A percentile compares a stretch with the other conserved stretches of the same genome.
Conservation (phyloP, 306 rosid species). For the Comarum palustre region DNA sequence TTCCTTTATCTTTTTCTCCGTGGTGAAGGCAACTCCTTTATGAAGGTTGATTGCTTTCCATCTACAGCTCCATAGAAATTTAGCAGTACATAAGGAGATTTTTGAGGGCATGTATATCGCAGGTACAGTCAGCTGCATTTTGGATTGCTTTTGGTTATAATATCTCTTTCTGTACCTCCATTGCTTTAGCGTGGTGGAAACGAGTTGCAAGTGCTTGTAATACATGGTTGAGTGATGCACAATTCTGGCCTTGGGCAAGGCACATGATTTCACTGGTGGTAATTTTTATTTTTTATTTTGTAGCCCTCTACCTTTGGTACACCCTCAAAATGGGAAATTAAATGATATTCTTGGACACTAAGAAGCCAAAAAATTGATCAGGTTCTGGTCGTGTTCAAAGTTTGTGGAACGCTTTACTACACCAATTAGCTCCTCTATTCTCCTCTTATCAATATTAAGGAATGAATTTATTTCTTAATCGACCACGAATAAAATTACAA, state of each 20-base stretch:
- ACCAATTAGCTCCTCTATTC: too few relatives aligned
- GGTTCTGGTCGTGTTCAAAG: too few relatives aligned
- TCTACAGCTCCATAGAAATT: constrained; percentile 36
- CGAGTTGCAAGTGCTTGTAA: constrained; percentile 17
- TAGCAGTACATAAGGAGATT: constrained; percentile 44
- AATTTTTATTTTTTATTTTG: too few relatives aligned
- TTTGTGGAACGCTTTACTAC: too few relatives aligned
- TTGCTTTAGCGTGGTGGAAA: not conserved
- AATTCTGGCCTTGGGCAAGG: not conserved
- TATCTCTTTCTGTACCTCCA: not conserved
- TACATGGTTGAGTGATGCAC: constrained; percentile 3
- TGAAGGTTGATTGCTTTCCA: constrained; percentile 29
- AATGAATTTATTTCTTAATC: too few relatives aligned
- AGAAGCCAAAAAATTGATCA: too few relatives aligned
- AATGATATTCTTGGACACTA: too few relatives aligned
- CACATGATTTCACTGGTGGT: not conserved
- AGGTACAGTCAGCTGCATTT: constrained; percentile 31
- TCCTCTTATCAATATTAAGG: too few relatives aligned
- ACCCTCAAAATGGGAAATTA: too few relatives aligned
- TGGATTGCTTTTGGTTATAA: not conserved
- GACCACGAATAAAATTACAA: too few relatives aligned
- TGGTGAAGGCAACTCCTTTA: constrained; percentile 21
- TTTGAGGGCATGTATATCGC: constrained; percentile 38
- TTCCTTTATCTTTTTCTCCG: not conserved
- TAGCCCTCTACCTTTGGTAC: too few relatives aligned